Evolutionary conservation across 441 rosid genomes (phyloP).

Genomic region (Geranium incanum): DNA sequence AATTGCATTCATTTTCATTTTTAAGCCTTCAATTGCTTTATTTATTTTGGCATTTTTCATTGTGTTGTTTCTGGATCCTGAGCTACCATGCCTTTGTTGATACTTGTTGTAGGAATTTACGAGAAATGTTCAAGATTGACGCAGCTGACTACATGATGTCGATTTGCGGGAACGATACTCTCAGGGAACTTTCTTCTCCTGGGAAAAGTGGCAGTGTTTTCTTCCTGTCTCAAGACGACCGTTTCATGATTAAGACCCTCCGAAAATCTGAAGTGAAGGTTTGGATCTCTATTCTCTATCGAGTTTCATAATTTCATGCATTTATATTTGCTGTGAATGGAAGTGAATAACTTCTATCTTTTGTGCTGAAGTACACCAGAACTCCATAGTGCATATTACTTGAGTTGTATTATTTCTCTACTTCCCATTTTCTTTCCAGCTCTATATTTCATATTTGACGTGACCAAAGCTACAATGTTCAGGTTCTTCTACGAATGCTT

Average conservation of each 20-base stretch:
- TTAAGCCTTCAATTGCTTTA: not conserved
- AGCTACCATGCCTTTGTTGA: slow-evolving; percentile 17
- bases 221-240: slow-evolving; percentile 91
- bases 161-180: slow-evolving; percentile 92
- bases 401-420: not conserved
- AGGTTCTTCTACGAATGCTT: slow-evolving; percentile 96
- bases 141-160: slow-evolving; percentile 99
- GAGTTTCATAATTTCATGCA: slow-evolving; percentile 5
- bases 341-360: not conserved
- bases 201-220: slow-evolving; percentile 97
- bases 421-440: no score
- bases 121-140: slow-evolving; percentile 98
- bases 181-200: slow-evolving; percentile 94
- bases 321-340: not conserved
- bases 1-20: not conserved
- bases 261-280: slow-evolving; percentile 97
- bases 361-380: no score
- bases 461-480: slow-evolving; percentile 24
- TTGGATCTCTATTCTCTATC: slow-evolving; percentile 25
- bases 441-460: not conserved
- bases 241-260: slow-evolving; percentile 97
- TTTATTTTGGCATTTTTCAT: not conserved
- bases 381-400: no score
- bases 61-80: slow-evolving; percentile 14
- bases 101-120: slow-evolving; percentile 54